These are phyloP conservation scores for Colletotrichum echinochloae DNA, from an alignment of 2,329 filamentous ascomycete species.

Conservation along the genomic window DNA sequence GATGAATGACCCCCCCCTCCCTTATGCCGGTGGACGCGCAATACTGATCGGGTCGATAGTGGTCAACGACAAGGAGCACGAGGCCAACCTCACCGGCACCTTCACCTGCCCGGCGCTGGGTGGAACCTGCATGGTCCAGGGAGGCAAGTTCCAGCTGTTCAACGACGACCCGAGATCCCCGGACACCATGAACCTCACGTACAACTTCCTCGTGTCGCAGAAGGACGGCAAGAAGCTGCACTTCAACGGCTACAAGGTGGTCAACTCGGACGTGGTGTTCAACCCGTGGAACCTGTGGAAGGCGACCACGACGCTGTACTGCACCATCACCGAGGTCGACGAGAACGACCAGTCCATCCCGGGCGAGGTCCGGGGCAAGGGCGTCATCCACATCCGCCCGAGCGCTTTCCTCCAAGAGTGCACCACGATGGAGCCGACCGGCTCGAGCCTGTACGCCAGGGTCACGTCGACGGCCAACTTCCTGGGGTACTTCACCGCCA, in stretches of 20 bases:
- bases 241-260: conserved; percentile 72
- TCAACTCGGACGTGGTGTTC: conserved; percentile 70
- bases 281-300: conserved; percentile 68
- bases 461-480: conserved; percentile 62
- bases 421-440: conserved; percentile 63
- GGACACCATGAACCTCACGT: conserved; percentile 70
- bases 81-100: conserved; percentile 67
- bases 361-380: conserved; percentile 65
- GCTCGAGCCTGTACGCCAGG: conserved; percentile 59
- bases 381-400: conserved; percentile 67
- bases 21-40: background rate
- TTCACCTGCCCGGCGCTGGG: conserved; percentile 66
- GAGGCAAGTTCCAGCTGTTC: conserved; percentile 71
- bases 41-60: conserved; percentile 50
- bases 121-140: conserved; percentile 70
- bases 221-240: conserved; percentile 65
- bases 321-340: conserved; percentile 63
- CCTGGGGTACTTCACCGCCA: conserved; percentile 66
- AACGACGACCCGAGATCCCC: conserved; percentile 63
- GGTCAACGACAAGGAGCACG: conserved; percentile 61
- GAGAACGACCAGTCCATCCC: conserved; percentile 46
- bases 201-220: conserved; percentile 69
- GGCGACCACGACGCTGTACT: conserved; percentile 72
- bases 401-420: conserved; percentile 67
- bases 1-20: rapidly evolving